Base-by-base conservation (phyloP, 2,329 filamentous ascomycete genomes). In the Botrytis pseudocinerea region DNA sequence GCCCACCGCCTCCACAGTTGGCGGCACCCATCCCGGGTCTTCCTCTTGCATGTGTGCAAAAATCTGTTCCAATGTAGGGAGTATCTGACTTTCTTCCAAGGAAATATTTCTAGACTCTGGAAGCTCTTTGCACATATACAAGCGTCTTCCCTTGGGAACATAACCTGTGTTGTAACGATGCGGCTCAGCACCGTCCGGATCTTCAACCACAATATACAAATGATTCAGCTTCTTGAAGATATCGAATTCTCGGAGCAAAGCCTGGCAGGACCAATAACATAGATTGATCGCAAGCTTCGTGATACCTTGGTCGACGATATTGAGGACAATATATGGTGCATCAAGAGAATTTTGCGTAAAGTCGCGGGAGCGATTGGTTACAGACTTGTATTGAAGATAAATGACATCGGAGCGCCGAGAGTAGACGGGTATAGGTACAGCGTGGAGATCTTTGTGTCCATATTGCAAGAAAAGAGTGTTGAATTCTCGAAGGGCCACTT, bases 401-500 rank as follows among this genome's bases (percentile, higher is more conserved):
- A 66, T 40, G 28, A 66, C 9, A 22, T 66, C 64, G 4, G 4
- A 14, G 46, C 22, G 25, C 32, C 48, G 46, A 51, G 32, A 66
- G 64, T 66, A 66, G 16, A 66, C 44, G 5, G 63, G 63, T 51
- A 16, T 22, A 46, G 48, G 54, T 22, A 32, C 22, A 40, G 25
- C 44, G 28, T 8, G 46, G 64, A 66, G 20, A 2, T 35, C 44
- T 40, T 51, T 40, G 14, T 40, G 16, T 61, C 35, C 44, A 16
- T 66, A 66, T n/a, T 54, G 32, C 32, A 66, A 14, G 40, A 48
- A 32, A 62, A 42, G 25, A 28, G 60, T 42, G 16, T 62, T 42
- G 9, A 42, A 40, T 40, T 62, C 25, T 62, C 20, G 80, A 85
- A 62, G 8, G 22, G 38, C 38, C 38, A 42, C 25, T 42, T 62